Base-by-base conservation (phyloP, 2,329 filamentous ascomycete genomes). In the Coniochaeta sp. region DNA sequence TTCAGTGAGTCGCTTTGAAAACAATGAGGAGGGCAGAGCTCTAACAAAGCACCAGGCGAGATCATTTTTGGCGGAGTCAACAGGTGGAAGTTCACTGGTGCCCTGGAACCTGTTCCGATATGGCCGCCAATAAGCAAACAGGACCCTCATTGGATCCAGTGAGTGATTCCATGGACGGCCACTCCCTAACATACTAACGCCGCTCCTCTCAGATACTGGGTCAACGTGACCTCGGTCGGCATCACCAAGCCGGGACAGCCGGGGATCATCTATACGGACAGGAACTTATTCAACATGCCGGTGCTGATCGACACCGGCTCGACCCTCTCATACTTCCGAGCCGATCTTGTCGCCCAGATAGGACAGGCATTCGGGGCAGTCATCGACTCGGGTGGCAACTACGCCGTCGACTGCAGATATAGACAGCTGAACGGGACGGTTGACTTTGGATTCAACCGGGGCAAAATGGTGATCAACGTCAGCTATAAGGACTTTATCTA, bases 291-390 rank as follows among this genome's bases (percentile, higher is more conserved):
- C 60, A 74, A 74, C 26, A 69, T 76, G 19, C 74, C 77, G 38
- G 79, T 79, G 44, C 73, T 85, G n/a, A 76, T 87, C 31, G 84
- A 87, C 70, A 84, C 82, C 3, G 87, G 87, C 34, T 86, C 82
- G 34, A 87, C 83, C 17, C 76, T 87, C 62, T 86, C 81, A 58
- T 86, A 87, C 66, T 77, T 89, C 3, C 85, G 86, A 9, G 77
- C 84, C 63, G 72, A 78, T 55, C 71, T 88, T 40, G 79, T 81
- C 17, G 66, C 70, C 1, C 59, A 66, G 7, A 72, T 83, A 24
- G 76, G 74, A 28, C 61, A 68, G 59, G 65, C 68, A 31, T 67
- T 75, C 58, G 64, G 67, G 34, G 71, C 70, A 14, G 69, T 67
- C 40, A 62, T 69, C 33, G 72, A 74, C 59, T 22, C 26, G 17